These are phyloP conservation scores for Avena sativa DNA, from an alignment of 176 grass and related monocot genomes.

Conservation along the genomic window DNA sequence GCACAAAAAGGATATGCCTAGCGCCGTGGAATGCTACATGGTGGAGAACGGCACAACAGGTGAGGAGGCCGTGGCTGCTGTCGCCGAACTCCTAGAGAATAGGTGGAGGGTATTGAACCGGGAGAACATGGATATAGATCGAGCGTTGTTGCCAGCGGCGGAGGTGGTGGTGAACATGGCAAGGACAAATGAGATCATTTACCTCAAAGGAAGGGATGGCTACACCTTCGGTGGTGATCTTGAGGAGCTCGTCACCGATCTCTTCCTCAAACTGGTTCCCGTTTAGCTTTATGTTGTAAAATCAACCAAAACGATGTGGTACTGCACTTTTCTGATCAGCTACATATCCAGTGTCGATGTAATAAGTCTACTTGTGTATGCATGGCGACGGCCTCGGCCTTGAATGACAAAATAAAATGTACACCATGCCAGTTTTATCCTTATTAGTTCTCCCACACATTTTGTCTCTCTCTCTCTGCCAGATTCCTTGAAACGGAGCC, in stretches of 20 bases:
- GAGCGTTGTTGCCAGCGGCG: not conserved
- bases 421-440: too few species aligned
- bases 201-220: slow-evolving; percentile 28
- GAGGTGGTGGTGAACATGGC: slow-evolving; percentile 39
- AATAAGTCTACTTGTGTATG: too few species aligned
- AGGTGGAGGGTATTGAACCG: slow-evolving; percentile 27
- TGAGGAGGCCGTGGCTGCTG: slow-evolving; percentile 7
- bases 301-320: too few species aligned
- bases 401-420: too few species aligned
- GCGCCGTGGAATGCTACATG: slow-evolving; percentile 31
- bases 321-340: too few species aligned
- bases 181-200: slow-evolving; percentile 32
- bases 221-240: slow-evolving; percentile 36
- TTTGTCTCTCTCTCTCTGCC: too few species aligned
- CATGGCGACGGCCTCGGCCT: too few species aligned
- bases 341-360: too few species aligned
- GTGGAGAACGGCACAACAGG: not conserved
- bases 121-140: slow-evolving; percentile 6
- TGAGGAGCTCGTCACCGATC: not conserved
- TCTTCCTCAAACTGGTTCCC: not conserved
- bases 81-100: not conserved
- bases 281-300: not conserved
- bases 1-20: slow-evolving; percentile 18
- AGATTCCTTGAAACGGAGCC: too few species aligned
- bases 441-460: too few species aligned